These are phyloP conservation scores for Heliamphora exappendiculata DNA, from an alignment of 148 eudicot genomes.

Conservation along the genomic window DNA sequence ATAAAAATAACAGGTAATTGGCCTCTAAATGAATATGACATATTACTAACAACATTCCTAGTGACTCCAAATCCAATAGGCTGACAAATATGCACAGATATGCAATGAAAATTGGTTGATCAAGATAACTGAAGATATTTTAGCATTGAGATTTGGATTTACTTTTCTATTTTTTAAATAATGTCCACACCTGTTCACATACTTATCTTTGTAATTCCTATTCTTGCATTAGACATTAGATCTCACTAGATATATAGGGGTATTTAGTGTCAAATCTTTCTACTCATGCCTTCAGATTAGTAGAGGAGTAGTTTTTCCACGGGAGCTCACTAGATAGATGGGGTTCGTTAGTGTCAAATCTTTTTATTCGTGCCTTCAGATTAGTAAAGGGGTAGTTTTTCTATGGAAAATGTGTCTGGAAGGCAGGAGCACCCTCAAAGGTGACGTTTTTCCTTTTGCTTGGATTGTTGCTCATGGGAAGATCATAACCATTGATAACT, in stretches of 20 bases:
- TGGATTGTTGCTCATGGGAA: too few species aligned
- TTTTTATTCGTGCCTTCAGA: too few species aligned
- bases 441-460: too few species aligned
- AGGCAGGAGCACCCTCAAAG: too few species aligned
- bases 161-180: neutral
- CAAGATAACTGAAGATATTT: neutral
- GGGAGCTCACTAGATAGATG: too few species aligned
- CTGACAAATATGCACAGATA: neutral
- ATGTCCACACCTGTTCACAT: neutral
- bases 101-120: neutral
- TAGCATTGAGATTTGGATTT: neutral
- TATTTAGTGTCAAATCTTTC: too few species aligned
- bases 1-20: neutral
- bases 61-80: neutral
- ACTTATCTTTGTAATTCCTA: neutral
- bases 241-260: neutral
- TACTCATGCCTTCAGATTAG: too few species aligned
- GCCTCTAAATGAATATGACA: neutral
- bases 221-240: neutral
- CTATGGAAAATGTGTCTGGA: too few species aligned
- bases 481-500: too few species aligned
- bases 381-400: too few species aligned
- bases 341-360: too few species aligned
- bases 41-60: neutral
- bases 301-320: too few species aligned